phyloP scores from a whole-genome alignment of 768 basidiomycete species.

The Russula sp. region DNA sequence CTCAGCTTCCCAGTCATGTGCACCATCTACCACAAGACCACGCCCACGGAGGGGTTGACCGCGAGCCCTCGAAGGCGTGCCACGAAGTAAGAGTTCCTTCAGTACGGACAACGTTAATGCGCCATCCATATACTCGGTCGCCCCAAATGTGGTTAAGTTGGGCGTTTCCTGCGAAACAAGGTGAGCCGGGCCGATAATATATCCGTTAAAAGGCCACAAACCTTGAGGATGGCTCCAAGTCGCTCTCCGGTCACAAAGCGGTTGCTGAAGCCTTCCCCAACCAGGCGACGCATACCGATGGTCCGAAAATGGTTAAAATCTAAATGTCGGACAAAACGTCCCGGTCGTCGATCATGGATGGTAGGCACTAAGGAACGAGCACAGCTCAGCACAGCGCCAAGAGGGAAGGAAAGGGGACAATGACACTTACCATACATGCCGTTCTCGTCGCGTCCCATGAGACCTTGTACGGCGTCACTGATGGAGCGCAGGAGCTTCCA shows the following conservation, averaged over 20 bases:
- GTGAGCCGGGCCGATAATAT: background rate
- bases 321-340: slow-evolving; percentile 77
- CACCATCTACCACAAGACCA: slow-evolving; percentile 40
- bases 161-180: slow-evolving; percentile 70
- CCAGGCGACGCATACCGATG: slow-evolving; percentile 89
- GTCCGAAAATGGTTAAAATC: slow-evolving; percentile 98
- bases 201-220: slow-evolving; percentile 30
- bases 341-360: slow-evolving; percentile 64
- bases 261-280: slow-evolving; percentile 82
- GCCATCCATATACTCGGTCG: slow-evolving; percentile 98
- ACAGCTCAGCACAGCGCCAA: background rate
- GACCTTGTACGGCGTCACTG: slow-evolving; percentile 68
- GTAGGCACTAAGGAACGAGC: slow-evolving; percentile 47
- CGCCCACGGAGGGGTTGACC: slow-evolving; percentile 67
- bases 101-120: slow-evolving; percentile 80
- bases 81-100: slow-evolving; percentile 86
- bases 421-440: slow-evolving; percentile 64
- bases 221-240: slow-evolving; percentile 72
- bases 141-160: slow-evolving; percentile 82
- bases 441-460: slow-evolving; percentile 55
- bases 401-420: slow-evolving; percentile 15
- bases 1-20: slow-evolving; percentile 63
- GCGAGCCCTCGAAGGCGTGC: slow-evolving; percentile 60
- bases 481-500: slow-evolving; percentile 81
- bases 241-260: slow-evolving; percentile 92